These are phyloP conservation scores for Phytophthora brassicae DNA, from an alignment of 352 stramenopile species.

Conservation along the genomic window DNA sequence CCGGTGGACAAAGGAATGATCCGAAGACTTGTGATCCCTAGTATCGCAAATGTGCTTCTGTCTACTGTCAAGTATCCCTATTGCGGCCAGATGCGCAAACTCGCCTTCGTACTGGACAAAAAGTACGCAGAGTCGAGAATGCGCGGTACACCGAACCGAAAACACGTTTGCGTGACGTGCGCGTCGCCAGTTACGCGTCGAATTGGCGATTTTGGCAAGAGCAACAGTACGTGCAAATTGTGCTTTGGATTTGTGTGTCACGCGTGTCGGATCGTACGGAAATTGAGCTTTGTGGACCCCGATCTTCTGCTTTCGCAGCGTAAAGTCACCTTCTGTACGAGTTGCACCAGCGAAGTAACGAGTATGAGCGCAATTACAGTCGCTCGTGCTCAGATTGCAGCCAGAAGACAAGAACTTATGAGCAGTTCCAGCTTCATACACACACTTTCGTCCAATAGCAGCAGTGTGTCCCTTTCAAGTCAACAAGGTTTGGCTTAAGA, in stretches of 20 bases:
- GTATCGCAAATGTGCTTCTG: slow-evolving; percentile 16
- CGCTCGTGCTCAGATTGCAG: slow-evolving; percentile 14
- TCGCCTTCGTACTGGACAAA: slow-evolving; percentile 29
- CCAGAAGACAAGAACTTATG: not conserved
- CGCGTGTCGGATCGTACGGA: slow-evolving; percentile 22
- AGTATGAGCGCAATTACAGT: slow-evolving; percentile 27
- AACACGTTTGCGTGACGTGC: slow-evolving; percentile 19
- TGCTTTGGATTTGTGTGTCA: slow-evolving; percentile 31
- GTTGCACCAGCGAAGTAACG: slow-evolving; percentile 33
- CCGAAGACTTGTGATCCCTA: slow-evolving; percentile 9
- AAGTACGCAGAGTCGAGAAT: slow-evolving; percentile 9
- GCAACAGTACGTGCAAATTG: slow-evolving; percentile 26
- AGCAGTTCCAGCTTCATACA: slow-evolving; percentile 10
- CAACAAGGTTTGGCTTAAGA: not conserved
- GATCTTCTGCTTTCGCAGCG: slow-evolving; percentile 15
- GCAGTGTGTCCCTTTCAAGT: slow-evolving; percentile 10
- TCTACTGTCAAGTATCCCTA: slow-evolving; percentile 18
- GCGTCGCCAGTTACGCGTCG: not conserved
- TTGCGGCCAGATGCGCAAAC: slow-evolving; percentile 50
- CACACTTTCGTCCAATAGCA: slow-evolving; percentile 14
- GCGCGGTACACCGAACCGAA: slow-evolving; percentile 11
- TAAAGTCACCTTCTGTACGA: slow-evolving; percentile 35
- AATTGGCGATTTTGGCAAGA: slow-evolving; percentile 24
- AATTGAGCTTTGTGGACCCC: slow-evolving; percentile 28
- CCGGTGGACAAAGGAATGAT: slow-evolving; percentile 15